These are phyloP conservation scores for Trichomonas vaginalis DNA, from an alignment of 208 protist genomes.

Conservation along the genomic window DNA sequence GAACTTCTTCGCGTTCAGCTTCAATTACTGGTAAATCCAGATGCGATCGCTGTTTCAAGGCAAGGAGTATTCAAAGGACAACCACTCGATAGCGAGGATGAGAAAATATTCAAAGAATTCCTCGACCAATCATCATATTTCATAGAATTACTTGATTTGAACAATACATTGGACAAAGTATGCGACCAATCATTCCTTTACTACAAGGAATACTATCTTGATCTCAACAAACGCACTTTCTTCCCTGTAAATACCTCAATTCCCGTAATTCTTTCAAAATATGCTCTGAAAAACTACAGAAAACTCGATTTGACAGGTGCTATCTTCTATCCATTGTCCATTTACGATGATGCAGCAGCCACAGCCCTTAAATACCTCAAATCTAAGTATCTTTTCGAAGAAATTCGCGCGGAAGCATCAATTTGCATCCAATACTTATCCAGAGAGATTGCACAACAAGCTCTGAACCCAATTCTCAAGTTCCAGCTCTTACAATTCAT, in stretches of 20 bases:
- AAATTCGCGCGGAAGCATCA: neutral
- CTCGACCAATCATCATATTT: neutral
- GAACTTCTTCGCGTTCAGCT: neutral
- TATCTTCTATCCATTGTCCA: neutral
- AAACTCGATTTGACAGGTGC: neutral
- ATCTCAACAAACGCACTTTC: neutral
- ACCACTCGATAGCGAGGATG: neutral
- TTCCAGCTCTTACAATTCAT: neutral
- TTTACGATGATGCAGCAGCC: constrained; percentile 4
- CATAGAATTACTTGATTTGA: neutral
- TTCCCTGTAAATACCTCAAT: neutral
- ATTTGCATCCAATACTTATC: neutral
- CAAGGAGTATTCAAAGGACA: neutral
- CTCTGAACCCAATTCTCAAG: neutral
- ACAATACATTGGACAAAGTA: neutral
- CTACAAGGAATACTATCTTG: neutral
- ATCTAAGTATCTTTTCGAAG: neutral
- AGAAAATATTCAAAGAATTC: neutral
- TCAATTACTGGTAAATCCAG: neutral
- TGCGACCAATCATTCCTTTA: neutral
- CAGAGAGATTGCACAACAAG: neutral
- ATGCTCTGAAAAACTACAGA: neutral
- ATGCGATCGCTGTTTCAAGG: neutral
- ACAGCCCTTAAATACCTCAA: neutral
- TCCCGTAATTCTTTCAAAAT: neutral